Percentiles rank a stretch among this genome's conserved stretches.
Conservation (phyloP, 768 basidiomycete species). For the Lyophyllum shimeji region DNA sequence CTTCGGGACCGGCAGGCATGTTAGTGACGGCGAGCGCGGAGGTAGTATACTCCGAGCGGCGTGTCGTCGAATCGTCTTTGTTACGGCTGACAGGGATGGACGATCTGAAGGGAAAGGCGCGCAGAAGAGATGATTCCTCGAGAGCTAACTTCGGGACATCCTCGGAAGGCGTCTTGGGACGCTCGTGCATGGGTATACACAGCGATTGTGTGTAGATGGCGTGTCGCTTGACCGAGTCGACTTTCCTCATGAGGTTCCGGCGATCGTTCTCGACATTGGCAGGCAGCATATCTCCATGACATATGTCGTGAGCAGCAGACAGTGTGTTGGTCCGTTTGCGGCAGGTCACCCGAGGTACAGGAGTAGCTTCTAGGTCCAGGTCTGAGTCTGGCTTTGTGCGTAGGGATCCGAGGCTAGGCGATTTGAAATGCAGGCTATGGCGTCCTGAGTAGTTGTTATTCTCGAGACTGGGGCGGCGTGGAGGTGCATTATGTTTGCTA, state of each 20-base stretch:
- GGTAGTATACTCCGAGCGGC: not conserved
- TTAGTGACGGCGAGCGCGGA: constrained; percentile 11
- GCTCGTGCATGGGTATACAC: constrained; percentile 24
- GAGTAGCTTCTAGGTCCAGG: constrained; percentile 1
- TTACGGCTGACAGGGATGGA: constrained; percentile 1
- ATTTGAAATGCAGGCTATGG: constrained; percentile 9
- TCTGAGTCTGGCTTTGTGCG: constrained; percentile 9
- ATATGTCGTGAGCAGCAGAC: constrained; percentile 13
- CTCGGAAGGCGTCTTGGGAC: not conserved
- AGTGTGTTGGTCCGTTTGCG: constrained; percentile 26
- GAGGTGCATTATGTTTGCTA: constrained; percentile 1
- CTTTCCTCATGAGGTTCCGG: constrained; percentile 1
- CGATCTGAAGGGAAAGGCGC: constrained; percentile 4
- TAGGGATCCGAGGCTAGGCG: constrained; percentile 15
- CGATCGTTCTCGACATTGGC: constrained; percentile 11
- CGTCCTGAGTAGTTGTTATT: not conserved
- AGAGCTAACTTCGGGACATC: not conserved
- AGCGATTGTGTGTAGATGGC: constrained; percentile 36
- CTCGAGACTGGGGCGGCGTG: not conserved
- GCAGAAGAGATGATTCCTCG: not conserved
- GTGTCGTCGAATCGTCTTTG: not conserved
- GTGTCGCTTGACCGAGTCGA: constrained; percentile 30
- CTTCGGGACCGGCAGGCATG: constrained; percentile 6
- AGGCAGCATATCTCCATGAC: not conserved
- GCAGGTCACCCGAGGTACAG: constrained; percentile 20